Evolutionary conservation across 352 stramenopile genomes (phyloP).

Genomic region (Pythium vanterpoolii): DNA sequence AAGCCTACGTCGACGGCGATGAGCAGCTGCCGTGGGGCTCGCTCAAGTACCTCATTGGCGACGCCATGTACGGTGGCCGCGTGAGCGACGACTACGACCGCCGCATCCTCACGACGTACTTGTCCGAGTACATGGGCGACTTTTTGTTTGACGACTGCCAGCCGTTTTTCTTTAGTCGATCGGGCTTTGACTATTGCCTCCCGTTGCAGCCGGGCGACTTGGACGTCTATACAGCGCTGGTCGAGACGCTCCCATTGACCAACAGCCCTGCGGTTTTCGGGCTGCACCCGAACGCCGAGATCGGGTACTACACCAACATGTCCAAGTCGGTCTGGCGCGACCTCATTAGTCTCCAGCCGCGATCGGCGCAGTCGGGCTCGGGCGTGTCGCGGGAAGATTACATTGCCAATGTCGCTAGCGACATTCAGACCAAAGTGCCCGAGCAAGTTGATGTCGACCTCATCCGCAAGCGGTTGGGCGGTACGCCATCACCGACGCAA

Average conservation of each 20-base stretch:
- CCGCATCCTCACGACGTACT: constrained; percentile 91
- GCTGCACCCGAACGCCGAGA: constrained; percentile 95
- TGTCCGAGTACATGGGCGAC: constrained; percentile 96
- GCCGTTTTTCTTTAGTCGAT: constrained; percentile 92
- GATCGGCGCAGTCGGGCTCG: constrained; percentile 61
- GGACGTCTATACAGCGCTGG: constrained; percentile 71
- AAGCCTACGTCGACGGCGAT: constrained; percentile 90
- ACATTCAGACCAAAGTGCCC: constrained; percentile 92
- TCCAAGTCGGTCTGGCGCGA: constrained; percentile 93
- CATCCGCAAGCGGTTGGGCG: constrained; percentile 73
- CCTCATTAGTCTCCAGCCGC: constrained; percentile 91
- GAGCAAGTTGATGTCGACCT: constrained; percentile 83
- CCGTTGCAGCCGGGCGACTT: constrained; percentile 46
- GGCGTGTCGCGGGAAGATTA: constrained; percentile 92
- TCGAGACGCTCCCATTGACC: constrained; percentile 91
- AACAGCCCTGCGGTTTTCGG: constrained; percentile 95
- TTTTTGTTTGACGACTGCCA: constrained; percentile 95
- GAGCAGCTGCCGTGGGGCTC: constrained; percentile 94
- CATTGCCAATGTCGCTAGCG: constrained; percentile 86
- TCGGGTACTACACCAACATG: constrained; percentile 95
- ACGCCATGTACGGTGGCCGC: constrained; percentile 96
- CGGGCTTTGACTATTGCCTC: constrained; percentile 93
- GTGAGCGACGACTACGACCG: constrained; percentile 96
- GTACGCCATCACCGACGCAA: constrained; percentile 84
- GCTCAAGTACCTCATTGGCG: constrained; percentile 94